phyloP scores from a whole-genome alignment of 495 filamentous ascomycete genomes.

The Durotheca rogersii region DNA sequence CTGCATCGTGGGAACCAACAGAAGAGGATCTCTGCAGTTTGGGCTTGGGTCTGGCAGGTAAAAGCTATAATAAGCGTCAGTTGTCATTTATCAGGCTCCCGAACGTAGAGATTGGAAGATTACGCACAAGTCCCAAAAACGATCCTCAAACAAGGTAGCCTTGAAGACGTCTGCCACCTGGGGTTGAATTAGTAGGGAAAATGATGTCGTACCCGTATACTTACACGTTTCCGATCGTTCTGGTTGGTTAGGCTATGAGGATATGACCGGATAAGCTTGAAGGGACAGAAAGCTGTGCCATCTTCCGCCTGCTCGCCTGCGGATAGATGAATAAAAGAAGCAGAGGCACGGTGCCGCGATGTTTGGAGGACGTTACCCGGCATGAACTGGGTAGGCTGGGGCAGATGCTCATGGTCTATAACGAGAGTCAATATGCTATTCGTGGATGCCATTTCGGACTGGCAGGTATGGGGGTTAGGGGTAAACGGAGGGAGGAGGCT shows the following conservation, averaged over 20 bases:
- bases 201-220: conserved; percentile 6
- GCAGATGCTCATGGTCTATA: not conserved
- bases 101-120: not conserved
- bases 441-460: not conserved
- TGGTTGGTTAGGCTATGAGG: conserved; percentile 59
- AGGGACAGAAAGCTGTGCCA: conserved; percentile 56
- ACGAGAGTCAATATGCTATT: not conserved
- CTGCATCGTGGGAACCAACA: conserved; percentile 66
- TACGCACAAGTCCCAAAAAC: conserved; percentile 75
- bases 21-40: conserved; percentile 48
- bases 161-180: conserved; percentile 58
- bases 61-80: conserved; percentile 52
- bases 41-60: conserved; percentile 59
- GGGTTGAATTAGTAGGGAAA: conserved; percentile 31
- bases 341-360: too few relatives aligned
- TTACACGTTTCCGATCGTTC: conserved; percentile 44
- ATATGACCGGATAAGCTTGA: conserved; percentile 58
- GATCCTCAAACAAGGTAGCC: conserved; percentile 54
- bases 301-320: conserved; percentile 31
- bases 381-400: not conserved
- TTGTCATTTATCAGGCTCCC: not conserved
- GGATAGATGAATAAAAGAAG: conserved; percentile 23
- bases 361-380: not conserved
- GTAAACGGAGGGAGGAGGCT: too few relatives aligned
- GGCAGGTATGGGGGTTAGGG: too few relatives aligned